Evolutionary conservation across 192 early-diverging fungal species (phyloP).

Genomic region (Backusella tarrabulga): DNA sequence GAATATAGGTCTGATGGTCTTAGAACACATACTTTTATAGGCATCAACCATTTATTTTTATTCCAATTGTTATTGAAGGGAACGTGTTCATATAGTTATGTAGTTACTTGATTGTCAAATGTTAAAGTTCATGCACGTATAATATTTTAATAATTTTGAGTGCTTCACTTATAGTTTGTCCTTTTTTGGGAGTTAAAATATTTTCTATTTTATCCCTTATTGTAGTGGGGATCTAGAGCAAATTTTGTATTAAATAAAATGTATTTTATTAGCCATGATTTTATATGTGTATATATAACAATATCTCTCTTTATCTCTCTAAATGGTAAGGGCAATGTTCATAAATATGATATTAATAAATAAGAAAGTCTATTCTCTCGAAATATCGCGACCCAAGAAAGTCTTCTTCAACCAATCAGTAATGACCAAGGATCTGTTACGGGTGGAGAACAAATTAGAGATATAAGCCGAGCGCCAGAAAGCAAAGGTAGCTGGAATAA

Average conservation of each 20-base stretch:
- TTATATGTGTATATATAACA: neutral
- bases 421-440: constrained; percentile 80
- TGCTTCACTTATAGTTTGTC: neutral
- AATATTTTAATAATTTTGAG: neutral
- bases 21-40: neutral
- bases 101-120: neutral
- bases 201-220: neutral
- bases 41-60: neutral
- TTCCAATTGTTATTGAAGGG: neutral
- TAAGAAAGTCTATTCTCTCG: constrained; percentile 67
- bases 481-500: constrained; percentile 54
- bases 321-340: neutral
- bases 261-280: neutral
- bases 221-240: neutral
- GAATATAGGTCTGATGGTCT: neutral
- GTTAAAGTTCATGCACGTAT: neutral
- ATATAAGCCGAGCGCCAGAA: constrained; percentile 78
- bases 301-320: neutral
- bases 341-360: neutral
- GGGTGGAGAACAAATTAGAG: constrained; percentile 79
- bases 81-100: neutral
- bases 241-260: neutral
- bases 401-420: constrained; percentile 92
- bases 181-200: neutral
- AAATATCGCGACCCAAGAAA: constrained; percentile 90